These are phyloP conservation scores for barley (Hordeum vulgare) DNA, from an alignment of 176 grass and related monocot species.

Conservation along the genomic window DNA sequence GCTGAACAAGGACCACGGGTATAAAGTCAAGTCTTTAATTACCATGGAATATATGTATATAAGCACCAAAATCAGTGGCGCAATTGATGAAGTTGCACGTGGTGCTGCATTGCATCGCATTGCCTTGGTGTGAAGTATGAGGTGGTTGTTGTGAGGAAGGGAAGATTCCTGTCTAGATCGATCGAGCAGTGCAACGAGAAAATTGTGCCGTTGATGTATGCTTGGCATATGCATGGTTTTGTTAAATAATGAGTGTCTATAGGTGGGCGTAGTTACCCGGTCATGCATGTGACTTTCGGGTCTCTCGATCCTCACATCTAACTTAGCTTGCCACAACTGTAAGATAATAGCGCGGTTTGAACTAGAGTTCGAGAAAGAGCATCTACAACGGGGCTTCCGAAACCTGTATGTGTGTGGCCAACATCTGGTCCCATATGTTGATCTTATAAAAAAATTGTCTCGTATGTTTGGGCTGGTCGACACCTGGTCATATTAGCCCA, in stretches of 20 bases:
- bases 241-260: not conserved
- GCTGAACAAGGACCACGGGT: not conserved
- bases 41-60: not conserved
- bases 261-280: not conserved
- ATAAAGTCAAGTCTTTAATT: not conserved
- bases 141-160: slow-evolving; percentile 6
- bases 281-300: too few relatives aligned
- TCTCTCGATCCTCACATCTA: not conserved
- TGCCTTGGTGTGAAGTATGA: not conserved
- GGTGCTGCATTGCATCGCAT: not conserved
- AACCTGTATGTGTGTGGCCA: too few relatives aligned
- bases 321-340: too few relatives aligned
- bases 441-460: too few relatives aligned
- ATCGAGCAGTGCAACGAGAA: not conserved
- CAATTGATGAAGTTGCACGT: not conserved
- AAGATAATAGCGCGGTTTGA: too few relatives aligned
- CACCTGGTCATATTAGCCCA: too few relatives aligned
- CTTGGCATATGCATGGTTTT: not conserved
- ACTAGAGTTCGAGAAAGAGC: too few relatives aligned
- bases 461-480: too few relatives aligned
- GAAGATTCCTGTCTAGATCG: slow-evolving; percentile 9
- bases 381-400: too few relatives aligned
- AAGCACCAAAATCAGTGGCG: not conserved
- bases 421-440: too few relatives aligned
- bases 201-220: not conserved